phyloP scores from a whole-genome alignment of 495 filamentous ascomycete genomes.

The Mycothermus thermophilus region DNA sequence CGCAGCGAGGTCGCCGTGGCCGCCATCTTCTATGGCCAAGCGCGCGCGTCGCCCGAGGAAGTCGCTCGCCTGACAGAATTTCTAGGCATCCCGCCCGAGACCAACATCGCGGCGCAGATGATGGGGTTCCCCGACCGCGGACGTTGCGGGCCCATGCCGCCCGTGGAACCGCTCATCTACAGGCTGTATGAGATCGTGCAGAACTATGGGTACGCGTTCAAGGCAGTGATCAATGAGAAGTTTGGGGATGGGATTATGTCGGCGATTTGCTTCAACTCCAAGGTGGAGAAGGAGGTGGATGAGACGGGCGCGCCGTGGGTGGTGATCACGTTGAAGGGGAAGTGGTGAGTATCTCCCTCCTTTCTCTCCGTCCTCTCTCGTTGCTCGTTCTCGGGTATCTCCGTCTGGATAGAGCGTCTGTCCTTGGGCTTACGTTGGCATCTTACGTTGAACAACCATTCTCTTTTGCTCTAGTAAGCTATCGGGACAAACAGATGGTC shows the following conservation, averaged over 20 bases:
- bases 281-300: constrained; percentile 93
- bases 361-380: not conserved
- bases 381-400: not conserved
- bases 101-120: constrained; percentile 45
- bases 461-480: not conserved
- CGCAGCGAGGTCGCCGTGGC: constrained; percentile 84
- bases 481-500: not conserved
- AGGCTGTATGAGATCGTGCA: constrained; percentile 92
- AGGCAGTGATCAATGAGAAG: constrained; percentile 95
- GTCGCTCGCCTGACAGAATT: constrained; percentile 54
- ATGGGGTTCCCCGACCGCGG: constrained; percentile 72
- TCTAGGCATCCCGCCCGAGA: constrained; percentile 48
- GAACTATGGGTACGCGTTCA: constrained; percentile 96
- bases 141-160: constrained; percentile 78
- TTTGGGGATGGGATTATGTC: constrained; percentile 99
- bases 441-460: not conserved
- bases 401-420: not conserved
- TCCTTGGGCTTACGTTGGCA: not conserved
- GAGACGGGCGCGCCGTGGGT: constrained; percentile 59
- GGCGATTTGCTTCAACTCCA: constrained; percentile 83
- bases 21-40: constrained; percentile 91
- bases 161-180: constrained; percentile 87
- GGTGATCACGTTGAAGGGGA: constrained; percentile 80
- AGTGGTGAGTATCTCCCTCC: constrained; percentile 54
- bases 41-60: constrained; percentile 65